These are phyloP conservation scores for Echium plantagineum DNA, from an alignment of 257 asterid genomes.

Conservation along the genomic window DNA sequence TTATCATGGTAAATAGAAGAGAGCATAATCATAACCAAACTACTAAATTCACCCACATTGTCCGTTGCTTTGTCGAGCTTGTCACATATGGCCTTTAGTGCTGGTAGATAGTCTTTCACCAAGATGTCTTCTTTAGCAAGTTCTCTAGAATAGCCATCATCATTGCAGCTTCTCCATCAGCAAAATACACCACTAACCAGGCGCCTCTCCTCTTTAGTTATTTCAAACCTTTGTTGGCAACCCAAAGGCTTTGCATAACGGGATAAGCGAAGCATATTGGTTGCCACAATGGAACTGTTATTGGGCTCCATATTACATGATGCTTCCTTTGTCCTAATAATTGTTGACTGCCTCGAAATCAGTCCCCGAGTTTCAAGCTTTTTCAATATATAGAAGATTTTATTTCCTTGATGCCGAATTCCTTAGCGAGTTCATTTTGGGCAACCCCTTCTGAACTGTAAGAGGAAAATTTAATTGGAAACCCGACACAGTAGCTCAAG, in stretches of 20 bases:
- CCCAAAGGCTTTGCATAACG: conserved; percentile 86
- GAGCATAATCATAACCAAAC: conserved; percentile 13
- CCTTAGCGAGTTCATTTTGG: conserved; percentile 75
- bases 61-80: conserved; percentile 76
- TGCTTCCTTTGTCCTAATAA: conserved; percentile 50
- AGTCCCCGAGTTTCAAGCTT: conserved; percentile 70
- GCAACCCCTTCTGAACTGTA: conserved; percentile 73
- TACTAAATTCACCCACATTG: conserved; percentile 41
- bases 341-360: conserved; percentile 67
- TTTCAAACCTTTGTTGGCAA: conserved; percentile 77
- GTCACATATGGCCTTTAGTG: conserved; percentile 63
- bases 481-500: too few species aligned
- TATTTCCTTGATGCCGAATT: conserved; percentile 51
- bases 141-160: conserved; percentile 32
- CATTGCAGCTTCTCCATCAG: conserved; percentile 31
- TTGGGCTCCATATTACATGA: conserved; percentile 30
- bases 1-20: conserved; percentile 9
- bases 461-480: conserved; percentile 6
- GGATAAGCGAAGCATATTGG: conserved; percentile 71
- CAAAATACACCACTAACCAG: conserved; percentile 29
- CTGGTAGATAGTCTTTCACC: conserved; percentile 73
- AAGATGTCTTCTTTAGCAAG: conserved; percentile 41
- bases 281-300: conserved; percentile 32
- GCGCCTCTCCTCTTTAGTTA: conserved; percentile 45
- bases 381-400: conserved; percentile 58